Evolutionary conservation across 1,139 yeast genomes (phyloP), one percentile per base, ranked within the genome.

Genomic region (Yamadazyma dendronema): DNA sequence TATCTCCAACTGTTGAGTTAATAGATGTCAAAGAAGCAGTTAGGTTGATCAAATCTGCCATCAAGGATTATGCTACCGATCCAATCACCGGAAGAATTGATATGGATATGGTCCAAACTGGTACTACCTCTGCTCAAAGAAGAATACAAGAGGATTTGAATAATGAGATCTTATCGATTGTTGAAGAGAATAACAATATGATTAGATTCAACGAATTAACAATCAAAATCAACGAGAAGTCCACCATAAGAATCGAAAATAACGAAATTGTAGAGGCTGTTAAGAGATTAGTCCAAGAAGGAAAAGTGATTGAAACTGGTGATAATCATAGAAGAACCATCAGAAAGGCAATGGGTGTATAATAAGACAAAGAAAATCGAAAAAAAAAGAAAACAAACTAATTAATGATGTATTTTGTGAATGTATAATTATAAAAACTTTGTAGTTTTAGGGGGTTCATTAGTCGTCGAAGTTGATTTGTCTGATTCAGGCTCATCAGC

Each of bases 31-130:
- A 75, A 48, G 99, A 92, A 57, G 96, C 97, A 0, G 97, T 90
- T 2, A 76, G 98, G 47, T 72, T 92, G 48, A 92, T 90, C 57
- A 83, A 86, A 51, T 77, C 95, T 9, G 99, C 99, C 16, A 87
- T 92, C 48, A 92, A 92, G 61, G 97, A 92, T 49, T 94, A 92
- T 59, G 99, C 99, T 12, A 92, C 97, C 7, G 99, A 92, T 64
- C 98, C 97, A 23, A 72, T 84, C 30, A 90, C 98, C 0, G 99
- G 99, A 29, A 79, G 92, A 54, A 92, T 92, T 49, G 98, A 94
- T 58, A 89, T 92, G 97, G 97, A 89, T 59, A 72, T 94, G 62
- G 89, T 92, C 24, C 97, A 90, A 64, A 92, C 97, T 0, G 98
- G 98, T 40, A 89, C 94, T 27, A 87, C 97, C 0, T 76, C 87